Percentiles rank a stretch among this genome's conserved stretches.
Conservation (phyloP, 805 yeast genomes). For the Wickerhamiella sorbophila region DNA sequence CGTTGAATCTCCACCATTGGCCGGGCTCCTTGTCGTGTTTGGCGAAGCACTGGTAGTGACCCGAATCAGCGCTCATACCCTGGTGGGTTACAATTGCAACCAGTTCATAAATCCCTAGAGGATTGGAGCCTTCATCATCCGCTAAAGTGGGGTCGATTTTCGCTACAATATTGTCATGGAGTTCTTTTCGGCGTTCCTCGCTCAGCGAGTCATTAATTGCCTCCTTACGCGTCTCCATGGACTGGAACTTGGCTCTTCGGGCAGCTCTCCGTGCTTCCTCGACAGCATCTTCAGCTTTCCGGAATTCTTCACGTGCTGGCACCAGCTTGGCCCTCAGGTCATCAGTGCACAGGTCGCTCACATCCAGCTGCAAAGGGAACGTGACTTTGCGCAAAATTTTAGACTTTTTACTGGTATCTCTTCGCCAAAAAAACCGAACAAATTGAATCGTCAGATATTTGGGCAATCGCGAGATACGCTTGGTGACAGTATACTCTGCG, state of each 20-base stretch:
- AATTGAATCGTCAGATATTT: conserved; percentile 79
- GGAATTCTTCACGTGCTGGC: conserved; percentile 59
- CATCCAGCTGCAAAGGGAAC: conserved; percentile 86
- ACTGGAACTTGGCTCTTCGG: conserved; percentile 40
- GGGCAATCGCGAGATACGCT: conserved; percentile 62
- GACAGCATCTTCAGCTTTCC: conserved; percentile 60
- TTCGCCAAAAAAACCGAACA: conserved; percentile 92
- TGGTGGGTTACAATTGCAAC: conserved; percentile 78
- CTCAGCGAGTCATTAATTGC: conserved; percentile 15
- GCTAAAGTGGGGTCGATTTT: conserved; percentile 31
- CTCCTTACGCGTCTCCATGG: conserved; percentile 31
- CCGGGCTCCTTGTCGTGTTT: conserved; percentile 50
- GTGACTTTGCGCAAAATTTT: conserved; percentile 88
- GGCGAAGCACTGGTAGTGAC: conserved; percentile 88
- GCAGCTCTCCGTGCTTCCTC: conserved; percentile 59
- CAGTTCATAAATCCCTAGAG: conserved; percentile 76
- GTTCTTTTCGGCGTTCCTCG: conserved; percentile 16
- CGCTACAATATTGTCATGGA: conserved; percentile 19
- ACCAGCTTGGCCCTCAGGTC: conserved; percentile 52
- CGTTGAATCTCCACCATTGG: conserved; percentile 90
- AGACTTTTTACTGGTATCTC: conserved; percentile 78
- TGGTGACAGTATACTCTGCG: conserved; percentile 49
- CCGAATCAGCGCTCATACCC: conserved; percentile 93
- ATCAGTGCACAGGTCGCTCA: conserved; percentile 74
- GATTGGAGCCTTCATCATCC: conserved; percentile 49